Evolutionary conservation across 176 grass and related monocot species (phyloP).

Genomic region (Olyra latifolia): DNA sequence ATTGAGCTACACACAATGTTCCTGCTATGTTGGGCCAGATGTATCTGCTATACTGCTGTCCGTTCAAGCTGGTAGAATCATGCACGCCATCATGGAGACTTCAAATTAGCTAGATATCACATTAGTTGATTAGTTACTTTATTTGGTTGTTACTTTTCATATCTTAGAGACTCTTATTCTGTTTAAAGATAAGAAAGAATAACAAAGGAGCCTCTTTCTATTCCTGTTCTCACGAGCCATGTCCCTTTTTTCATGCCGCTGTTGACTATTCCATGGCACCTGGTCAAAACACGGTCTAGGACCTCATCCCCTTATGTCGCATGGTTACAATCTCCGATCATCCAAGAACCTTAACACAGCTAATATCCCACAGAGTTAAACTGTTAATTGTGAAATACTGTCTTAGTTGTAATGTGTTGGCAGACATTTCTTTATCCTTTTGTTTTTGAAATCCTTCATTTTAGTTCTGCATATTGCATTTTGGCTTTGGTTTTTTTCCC

Average conservation of each 20-base stretch:
- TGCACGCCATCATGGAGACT: neutral
- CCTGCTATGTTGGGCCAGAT: neutral
- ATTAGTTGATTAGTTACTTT: neutral
- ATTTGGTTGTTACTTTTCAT: neutral
- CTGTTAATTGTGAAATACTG: neutral
- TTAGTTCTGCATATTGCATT: conserved; percentile 8
- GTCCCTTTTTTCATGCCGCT: neutral
- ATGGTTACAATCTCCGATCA: neutral
- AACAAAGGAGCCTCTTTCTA: neutral
- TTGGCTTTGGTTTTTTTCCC: neutral
- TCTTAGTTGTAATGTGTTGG: neutral
- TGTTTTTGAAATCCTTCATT: neutral
- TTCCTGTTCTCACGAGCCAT: neutral
- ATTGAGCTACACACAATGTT: neutral
- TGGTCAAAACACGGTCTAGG: neutral
- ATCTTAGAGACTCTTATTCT: neutral
- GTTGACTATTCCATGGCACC: neutral
- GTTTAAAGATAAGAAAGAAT: neutral
- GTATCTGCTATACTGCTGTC: neutral
- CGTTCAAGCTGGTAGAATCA: neutral
- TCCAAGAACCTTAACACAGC: neutral
- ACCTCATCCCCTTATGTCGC: neutral
- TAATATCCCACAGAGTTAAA: neutral
- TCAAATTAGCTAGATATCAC: neutral
- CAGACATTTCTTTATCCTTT: neutral